phyloP scores from a whole-genome alignment of 371 early-diverging fungal species.

The Mycotypha africana region DNA sequence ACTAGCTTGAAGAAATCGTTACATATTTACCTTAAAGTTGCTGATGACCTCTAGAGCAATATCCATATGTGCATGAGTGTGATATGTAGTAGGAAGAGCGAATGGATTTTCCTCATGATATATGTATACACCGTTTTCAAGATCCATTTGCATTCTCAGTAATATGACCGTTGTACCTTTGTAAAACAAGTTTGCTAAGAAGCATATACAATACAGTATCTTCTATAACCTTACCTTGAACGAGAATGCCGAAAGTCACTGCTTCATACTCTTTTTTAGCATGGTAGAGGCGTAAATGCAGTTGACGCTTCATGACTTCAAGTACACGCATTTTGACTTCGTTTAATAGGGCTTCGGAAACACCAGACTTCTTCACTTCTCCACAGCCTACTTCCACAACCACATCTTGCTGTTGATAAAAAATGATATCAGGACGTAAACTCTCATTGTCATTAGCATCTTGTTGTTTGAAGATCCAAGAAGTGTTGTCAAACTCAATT shows the following conservation, averaged over 20 bases:
- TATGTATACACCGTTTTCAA: conserved; percentile 12
- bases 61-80: conserved; percentile 6
- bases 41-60: conserved; percentile 4
- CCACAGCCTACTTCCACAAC: conserved; percentile 11
- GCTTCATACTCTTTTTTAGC: conserved; percentile 12
- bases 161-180: conserved; percentile 10
- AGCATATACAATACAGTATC: conserved; percentile 4
- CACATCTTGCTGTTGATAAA: conserved; percentile 6
- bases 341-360: conserved; percentile 7
- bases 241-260: conserved; percentile 9
- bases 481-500: conserved; percentile 15
- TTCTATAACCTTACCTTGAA: conserved; percentile 10
- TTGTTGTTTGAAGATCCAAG: conserved; percentile 14
- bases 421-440: conserved; percentile 10
- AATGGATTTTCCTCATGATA: conserved; percentile 6
- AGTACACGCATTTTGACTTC: conserved; percentile 10
- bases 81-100: conserved; percentile 4
- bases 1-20: not conserved
- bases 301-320: conserved; percentile 13
- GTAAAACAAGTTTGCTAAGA: conserved; percentile 11
- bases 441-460: conserved; percentile 2
- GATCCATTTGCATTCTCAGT: conserved; percentile 9
- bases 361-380: conserved; percentile 10
- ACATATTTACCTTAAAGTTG: conserved; percentile 6
- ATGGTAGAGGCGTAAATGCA: conserved; percentile 10